Evolutionary conservation across 2,329 filamentous ascomycete genomes (phyloP).

Genomic region (Helotiales sp.): DNA sequence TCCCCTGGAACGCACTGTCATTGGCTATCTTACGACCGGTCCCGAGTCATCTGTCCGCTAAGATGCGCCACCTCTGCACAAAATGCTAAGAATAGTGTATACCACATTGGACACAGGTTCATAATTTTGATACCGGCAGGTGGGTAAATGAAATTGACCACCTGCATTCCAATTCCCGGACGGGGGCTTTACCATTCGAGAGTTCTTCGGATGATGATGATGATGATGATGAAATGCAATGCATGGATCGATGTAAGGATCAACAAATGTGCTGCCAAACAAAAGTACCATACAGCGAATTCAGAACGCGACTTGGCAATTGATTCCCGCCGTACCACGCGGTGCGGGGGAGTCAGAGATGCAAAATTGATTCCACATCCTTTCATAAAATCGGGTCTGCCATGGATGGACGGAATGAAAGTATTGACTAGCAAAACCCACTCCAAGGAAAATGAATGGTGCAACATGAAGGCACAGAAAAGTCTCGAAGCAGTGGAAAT

Average conservation of each 20-base stretch:
- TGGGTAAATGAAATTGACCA: slow-evolving; percentile 19
- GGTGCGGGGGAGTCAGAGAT: neutral
- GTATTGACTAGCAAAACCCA: neutral
- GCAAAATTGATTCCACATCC: neutral
- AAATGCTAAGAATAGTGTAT: slow-evolving; percentile 25
- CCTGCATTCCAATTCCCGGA: neutral
- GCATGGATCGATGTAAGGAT: neutral
- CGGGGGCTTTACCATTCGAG: neutral
- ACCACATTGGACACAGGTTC: slow-evolving; percentile 16
- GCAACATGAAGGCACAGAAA: neutral
- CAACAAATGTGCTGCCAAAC: slow-evolving; percentile 1
- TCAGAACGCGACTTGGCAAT: neutral
- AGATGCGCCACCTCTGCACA: slow-evolving; percentile 17
- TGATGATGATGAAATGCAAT: no score
- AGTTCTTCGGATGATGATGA: neutral
- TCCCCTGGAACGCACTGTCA: slow-evolving; percentile 10
- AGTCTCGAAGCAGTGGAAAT: slow-evolving; percentile 1
- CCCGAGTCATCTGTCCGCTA: slow-evolving; percentile 7
- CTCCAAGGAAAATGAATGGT: neutral
- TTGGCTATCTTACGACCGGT: slow-evolving; percentile 28
- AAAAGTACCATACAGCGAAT: slow-evolving; percentile 9
- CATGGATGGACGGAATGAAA: neutral
- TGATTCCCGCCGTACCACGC: neutral
- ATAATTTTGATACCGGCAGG: slow-evolving; percentile 21
- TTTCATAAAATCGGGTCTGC: neutral